phyloP scores from a whole-genome alignment of 192 early-diverging fungal genomes.

The Coemansia asiatica region DNA sequence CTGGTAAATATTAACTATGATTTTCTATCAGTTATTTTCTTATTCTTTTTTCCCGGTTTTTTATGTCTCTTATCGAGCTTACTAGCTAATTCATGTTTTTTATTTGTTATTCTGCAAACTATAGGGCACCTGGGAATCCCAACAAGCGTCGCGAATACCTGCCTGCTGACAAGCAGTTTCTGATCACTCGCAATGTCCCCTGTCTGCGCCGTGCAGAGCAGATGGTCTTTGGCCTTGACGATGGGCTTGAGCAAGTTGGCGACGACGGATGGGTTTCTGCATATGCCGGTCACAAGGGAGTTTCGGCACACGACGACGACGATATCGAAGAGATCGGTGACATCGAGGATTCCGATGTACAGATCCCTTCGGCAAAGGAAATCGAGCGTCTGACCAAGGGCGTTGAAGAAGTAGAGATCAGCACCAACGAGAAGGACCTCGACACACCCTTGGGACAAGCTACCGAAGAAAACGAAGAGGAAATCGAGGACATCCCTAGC shows the following conservation, averaged over 20 bases:
- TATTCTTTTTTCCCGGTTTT: not conserved
- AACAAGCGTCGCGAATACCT: constrained; percentile 84
- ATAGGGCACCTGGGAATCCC: constrained; percentile 62
- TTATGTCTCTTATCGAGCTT: not conserved
- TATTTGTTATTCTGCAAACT: not conserved
- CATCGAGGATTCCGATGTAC: constrained; percentile 35
- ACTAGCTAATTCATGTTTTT: not conserved
- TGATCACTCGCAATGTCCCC: constrained; percentile 94
- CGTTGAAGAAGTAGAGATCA: constrained; percentile 62
- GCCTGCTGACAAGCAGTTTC: constrained; percentile 85
- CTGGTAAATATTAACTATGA: constrained; percentile 57
- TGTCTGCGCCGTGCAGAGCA: constrained; percentile 77
- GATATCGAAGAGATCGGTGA: constrained; percentile 63
- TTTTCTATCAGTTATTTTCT: not conserved
- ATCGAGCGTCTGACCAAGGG: constrained; percentile 65
- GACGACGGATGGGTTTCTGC: constrained; percentile 87
- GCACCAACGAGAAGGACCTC: constrained; percentile 42
- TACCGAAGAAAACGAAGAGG: constrained; percentile 51
- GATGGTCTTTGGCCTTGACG: constrained; percentile 43
- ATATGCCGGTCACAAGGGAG: constrained; percentile 60
- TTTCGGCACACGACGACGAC: constrained; percentile 43
- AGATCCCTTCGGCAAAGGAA: constrained; percentile 49
- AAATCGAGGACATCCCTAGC: constrained; percentile 71
- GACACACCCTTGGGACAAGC: constrained; percentile 51
- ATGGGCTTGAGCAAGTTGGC: constrained; percentile 61